These are phyloP conservation scores for Phytophthora nicotianae DNA, from an alignment of 352 stramenopile genomes.

Conservation along the genomic window DNA sequence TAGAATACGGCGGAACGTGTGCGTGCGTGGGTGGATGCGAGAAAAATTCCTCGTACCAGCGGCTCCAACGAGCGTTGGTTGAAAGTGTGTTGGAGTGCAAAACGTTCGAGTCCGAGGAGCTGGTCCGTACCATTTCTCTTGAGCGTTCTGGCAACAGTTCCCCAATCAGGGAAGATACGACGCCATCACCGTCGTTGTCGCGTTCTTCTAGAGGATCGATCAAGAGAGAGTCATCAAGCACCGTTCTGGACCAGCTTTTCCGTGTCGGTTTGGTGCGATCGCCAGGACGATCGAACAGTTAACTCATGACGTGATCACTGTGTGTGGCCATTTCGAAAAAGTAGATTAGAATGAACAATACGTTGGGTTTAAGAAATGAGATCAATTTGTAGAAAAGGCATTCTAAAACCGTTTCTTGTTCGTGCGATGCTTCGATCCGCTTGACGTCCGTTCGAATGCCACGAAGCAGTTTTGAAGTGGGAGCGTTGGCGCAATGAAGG, in stretches of 20 bases:
- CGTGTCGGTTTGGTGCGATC: conserved; percentile 24
- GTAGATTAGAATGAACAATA: conserved; percentile 1
- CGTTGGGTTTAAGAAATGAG: no score
- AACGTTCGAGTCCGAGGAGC: conserved; percentile 51
- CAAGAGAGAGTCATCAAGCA: conserved; percentile 27
- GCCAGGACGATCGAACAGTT: conserved; percentile 23
- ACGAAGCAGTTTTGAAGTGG: conserved; percentile 1
- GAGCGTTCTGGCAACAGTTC: conserved; percentile 20
- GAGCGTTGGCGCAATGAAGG: conserved; percentile 8
- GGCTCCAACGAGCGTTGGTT: conserved; percentile 57
- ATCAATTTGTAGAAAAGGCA: neutral
- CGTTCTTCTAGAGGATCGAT: conserved; percentile 16
- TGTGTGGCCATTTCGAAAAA: neutral
- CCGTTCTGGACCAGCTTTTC: conserved; percentile 30
- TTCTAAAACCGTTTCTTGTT: conserved; percentile 12
- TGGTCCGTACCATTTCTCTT: conserved; percentile 22
- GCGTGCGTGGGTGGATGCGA: conserved; percentile 69
- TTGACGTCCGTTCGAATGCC: conserved; percentile 21
- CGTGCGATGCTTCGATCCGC: neutral
- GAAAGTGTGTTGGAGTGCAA: conserved; percentile 54
- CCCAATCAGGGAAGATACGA: conserved; percentile 11
- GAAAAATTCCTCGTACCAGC: conserved; percentile 69
- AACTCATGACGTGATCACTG: neutral
- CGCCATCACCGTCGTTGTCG: neutral
- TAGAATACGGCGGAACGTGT: conserved; percentile 75